phyloP scores from a whole-genome alignment of 78 protist genomes.

The Protostelium mycophagum region DNA sequence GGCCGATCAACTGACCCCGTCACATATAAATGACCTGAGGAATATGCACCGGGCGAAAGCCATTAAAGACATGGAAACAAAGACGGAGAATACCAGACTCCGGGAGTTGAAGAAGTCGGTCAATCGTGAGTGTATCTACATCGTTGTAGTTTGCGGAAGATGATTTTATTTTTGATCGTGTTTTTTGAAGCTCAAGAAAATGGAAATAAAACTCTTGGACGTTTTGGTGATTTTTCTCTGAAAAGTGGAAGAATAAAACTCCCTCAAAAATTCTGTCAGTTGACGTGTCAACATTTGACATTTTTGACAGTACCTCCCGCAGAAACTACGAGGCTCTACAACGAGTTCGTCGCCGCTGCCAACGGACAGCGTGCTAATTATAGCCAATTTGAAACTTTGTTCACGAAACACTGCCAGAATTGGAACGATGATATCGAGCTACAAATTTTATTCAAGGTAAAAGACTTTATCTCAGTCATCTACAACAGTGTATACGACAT shows the following conservation, averaged over 20 bases:
- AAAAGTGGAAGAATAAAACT: too few relatives aligned
- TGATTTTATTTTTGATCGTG: too few relatives aligned
- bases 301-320: background rate
- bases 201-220: too few relatives aligned
- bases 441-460: background rate
- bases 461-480: too few relatives aligned
- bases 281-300: too few relatives aligned
- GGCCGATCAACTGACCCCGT: background rate
- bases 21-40: background rate
- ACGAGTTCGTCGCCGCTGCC: background rate
- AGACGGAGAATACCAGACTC: background rate
- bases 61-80: background rate
- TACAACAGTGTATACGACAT: too few relatives aligned
- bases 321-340: background rate
- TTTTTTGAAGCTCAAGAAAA: too few relatives aligned
- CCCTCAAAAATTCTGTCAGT: too few relatives aligned
- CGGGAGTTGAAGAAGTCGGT: background rate
- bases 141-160: background rate
- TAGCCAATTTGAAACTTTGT: background rate
- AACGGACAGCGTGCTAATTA: background rate
- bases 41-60: background rate
- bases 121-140: background rate
- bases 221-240: too few relatives aligned
- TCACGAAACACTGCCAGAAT: background rate
- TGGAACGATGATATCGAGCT: background rate